A percentile compares a stretch with the other conserved stretches of the same genome.
Evolutionary conservation across 257 asterid genomes (phyloP).

Genomic region (Solanum bukasovii): DNA sequence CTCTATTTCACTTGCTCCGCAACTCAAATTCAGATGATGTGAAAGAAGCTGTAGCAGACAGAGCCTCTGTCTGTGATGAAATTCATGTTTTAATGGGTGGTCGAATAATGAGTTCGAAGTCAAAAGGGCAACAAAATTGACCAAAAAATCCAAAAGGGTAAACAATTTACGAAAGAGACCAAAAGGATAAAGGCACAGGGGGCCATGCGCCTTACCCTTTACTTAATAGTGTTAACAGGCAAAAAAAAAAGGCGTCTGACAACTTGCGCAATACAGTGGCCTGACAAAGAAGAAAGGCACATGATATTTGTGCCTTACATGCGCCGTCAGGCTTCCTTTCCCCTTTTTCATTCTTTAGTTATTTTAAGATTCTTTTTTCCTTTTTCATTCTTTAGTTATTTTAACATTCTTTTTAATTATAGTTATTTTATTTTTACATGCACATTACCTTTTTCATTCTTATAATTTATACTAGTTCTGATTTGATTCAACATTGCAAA

Average conservation of each 20-base stretch:
- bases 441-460: too few relatives aligned
- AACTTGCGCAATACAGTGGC: background rate
- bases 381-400: too few relatives aligned
- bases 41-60: background rate
- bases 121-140: background rate
- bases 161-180: background rate
- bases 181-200: background rate
- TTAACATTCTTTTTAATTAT: too few relatives aligned
- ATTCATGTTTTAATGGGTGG: background rate
- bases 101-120: background rate
- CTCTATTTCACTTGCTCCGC: background rate
- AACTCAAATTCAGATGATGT: background rate
- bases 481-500: too few relatives aligned
- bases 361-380: too few relatives aligned
- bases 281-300: background rate
- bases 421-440: too few relatives aligned
- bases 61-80: background rate
- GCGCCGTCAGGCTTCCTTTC: background rate
- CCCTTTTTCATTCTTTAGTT: background rate
- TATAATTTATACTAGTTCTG: too few relatives aligned
- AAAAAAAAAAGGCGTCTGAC: background rate
- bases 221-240: background rate
- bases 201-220: background rate
- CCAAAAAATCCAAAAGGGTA: background rate
- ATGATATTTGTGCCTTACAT: background rate